Evolutionary conservation across 129 eudicot species (phyloP).

Genomic region (Kitagawia praeruptora): DNA sequence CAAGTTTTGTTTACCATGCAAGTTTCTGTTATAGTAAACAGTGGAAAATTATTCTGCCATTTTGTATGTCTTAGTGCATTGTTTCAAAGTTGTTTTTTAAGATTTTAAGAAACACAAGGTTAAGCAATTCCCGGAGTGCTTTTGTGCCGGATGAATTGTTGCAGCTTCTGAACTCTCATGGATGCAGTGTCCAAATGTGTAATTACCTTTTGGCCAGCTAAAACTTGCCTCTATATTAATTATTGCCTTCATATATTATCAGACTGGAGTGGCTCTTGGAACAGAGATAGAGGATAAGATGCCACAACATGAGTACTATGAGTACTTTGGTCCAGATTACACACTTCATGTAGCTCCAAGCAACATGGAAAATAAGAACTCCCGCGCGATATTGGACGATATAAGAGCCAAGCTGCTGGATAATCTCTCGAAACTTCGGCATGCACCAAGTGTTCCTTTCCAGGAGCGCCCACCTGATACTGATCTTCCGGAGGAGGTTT

Average conservation of each 20-base stretch:
- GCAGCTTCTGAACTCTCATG: background rate
- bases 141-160: background rate
- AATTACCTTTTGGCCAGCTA: background rate
- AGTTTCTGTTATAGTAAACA: background rate
- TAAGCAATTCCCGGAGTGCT: background rate
- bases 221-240: background rate
- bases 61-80: background rate
- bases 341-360: constrained; percentile 57
- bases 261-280: constrained; percentile 66
- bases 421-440: constrained; percentile 46
- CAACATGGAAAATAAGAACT: constrained; percentile 61
- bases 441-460: constrained; percentile 62
- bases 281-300: constrained; percentile 50
- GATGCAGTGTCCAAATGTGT: background rate
- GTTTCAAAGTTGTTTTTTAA: background rate
- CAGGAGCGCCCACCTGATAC: constrained; percentile 62
- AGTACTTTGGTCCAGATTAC: constrained; percentile 61
- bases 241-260: constrained; percentile 2
- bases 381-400: constrained; percentile 41
- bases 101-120: background rate
- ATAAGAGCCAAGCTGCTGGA: constrained; percentile 46
- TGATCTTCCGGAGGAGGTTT: constrained; percentile 50
- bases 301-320: constrained; percentile 53
- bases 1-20: background rate
- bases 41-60: background rate